Conservation (phyloP, 805 yeast species). For the Schwanniomyces sp. region DNA sequence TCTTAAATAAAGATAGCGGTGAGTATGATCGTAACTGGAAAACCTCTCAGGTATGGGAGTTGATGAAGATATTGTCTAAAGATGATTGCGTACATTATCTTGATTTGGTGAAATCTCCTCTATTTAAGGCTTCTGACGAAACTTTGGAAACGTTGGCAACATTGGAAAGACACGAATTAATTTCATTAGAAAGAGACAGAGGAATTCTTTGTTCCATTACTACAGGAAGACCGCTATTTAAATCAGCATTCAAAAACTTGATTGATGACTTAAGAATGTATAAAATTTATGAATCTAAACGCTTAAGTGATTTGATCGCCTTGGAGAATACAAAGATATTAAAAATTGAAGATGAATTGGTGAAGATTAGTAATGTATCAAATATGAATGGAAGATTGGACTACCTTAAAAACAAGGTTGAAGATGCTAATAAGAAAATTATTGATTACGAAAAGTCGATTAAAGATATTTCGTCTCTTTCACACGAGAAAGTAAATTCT, state of each 20-base stretch:
- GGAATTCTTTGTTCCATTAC: slow-evolving; percentile 67
- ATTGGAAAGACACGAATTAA: slow-evolving; percentile 77
- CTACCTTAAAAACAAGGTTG: slow-evolving; percentile 69
- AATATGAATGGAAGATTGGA: slow-evolving; percentile 53
- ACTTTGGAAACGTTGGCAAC: slow-evolving; percentile 51
- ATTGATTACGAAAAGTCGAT: slow-evolving; percentile 28
- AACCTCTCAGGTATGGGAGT: slow-evolving; percentile 84
- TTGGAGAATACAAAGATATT: slow-evolving; percentile 63
- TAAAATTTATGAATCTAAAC: slow-evolving; percentile 63
- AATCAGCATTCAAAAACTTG: slow-evolving; percentile 74
- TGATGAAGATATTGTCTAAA: slow-evolving; percentile 64
- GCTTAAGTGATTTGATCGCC: slow-evolving; percentile 52
- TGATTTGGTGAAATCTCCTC: slow-evolving; percentile 55
- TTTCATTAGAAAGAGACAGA: slow-evolving; percentile 69
- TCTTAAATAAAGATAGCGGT: slow-evolving; percentile 35
- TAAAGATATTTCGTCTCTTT: slow-evolving; percentile 14
- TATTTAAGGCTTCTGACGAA: slow-evolving; percentile 58
- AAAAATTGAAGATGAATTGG: slow-evolving; percentile 70
- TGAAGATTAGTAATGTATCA: slow-evolving; percentile 51
- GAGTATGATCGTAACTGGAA: slow-evolving; percentile 49
- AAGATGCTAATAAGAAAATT: slow-evolving; percentile 50
- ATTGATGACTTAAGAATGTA: slow-evolving; percentile 55
- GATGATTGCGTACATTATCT: slow-evolving; percentile 46
- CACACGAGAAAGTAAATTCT: slow-evolving; percentile 6
- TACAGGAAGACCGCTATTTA: slow-evolving; percentile 83